Conservation (phyloP, 2,329 filamentous ascomycete species). For the Diplodia mutila region DNA sequence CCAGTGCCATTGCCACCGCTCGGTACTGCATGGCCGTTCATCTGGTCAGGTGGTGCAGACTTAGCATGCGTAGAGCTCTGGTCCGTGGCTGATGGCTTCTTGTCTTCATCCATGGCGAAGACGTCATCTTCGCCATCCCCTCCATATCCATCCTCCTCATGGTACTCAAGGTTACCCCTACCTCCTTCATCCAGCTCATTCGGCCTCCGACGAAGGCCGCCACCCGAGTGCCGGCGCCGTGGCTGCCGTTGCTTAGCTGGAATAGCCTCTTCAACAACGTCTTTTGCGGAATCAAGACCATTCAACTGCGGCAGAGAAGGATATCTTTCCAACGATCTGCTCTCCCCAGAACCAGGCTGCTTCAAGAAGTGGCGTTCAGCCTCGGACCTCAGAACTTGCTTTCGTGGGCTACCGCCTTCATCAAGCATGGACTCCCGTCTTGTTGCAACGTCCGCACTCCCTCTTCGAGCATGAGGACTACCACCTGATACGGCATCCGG, state of each 20-base stretch:
- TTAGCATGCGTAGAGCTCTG: background rate
- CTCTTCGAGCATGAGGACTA: conserved; percentile 39
- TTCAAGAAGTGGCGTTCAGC: conserved; percentile 37
- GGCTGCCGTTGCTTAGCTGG: conserved; percentile 35
- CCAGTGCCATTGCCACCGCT: conserved; percentile 29
- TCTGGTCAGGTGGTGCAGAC: background rate
- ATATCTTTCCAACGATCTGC: conserved; percentile 21
- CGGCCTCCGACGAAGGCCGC: conserved; percentile 74
- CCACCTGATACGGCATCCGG: background rate
- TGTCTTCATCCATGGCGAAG: conserved; percentile 67
- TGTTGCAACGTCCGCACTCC: conserved; percentile 43
- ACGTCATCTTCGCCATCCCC: conserved; percentile 75
- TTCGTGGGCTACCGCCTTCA: conserved; percentile 34
- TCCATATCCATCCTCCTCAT: conserved; percentile 86
- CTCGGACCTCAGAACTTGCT: conserved; percentile 48
- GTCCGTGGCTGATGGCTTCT: conserved; percentile 27
- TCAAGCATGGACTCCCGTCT: background rate
- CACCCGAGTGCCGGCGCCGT: conserved; percentile 80
- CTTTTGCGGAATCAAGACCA: conserved; percentile 33
- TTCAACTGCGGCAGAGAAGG: conserved; percentile 25
- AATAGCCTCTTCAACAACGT: conserved; percentile 31
- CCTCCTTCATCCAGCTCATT: conserved; percentile 67
- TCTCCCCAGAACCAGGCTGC: conserved; percentile 7
- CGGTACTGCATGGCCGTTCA: background rate
- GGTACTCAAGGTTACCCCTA: conserved; percentile 82